These are phyloP conservation scores for Lachancea sp. DNA, from an alignment of 805 yeast species.

Conservation along the genomic window DNA sequence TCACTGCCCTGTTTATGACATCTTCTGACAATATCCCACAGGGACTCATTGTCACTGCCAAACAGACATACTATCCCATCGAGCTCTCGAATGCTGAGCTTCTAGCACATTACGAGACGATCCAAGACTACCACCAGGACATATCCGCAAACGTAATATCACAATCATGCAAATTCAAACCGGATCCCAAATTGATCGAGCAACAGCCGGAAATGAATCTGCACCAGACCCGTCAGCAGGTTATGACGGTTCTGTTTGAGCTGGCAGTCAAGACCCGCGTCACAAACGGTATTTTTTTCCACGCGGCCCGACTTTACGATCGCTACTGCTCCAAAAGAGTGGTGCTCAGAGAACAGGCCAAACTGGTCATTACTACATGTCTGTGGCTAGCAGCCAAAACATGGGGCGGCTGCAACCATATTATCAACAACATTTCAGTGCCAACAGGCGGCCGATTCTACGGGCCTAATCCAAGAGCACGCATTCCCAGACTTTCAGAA, in stretches of 20 bases:
- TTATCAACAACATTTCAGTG: constrained; percentile 43
- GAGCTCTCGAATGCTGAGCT: constrained; percentile 46
- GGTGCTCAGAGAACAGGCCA: constrained; percentile 79
- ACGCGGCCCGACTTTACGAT: constrained; percentile 73
- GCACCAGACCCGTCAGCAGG: constrained; percentile 56
- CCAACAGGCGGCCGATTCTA: constrained; percentile 54
- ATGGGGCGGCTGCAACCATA: constrained; percentile 69
- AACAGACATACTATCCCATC: constrained; percentile 46
- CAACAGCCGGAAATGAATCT: constrained; percentile 85
- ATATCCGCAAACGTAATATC: constrained; percentile 37
- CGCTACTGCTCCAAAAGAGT: constrained; percentile 85
- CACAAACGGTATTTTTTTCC: constrained; percentile 60
- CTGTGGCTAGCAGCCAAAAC: constrained; percentile 88
- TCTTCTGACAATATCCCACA: not conserved
- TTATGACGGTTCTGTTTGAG: constrained; percentile 78
- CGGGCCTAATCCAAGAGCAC: constrained; percentile 68
- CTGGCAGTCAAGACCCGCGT: constrained; percentile 56
- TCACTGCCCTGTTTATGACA: constrained; percentile 1
- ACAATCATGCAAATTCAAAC: constrained; percentile 37
- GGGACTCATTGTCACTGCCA: constrained; percentile 36
- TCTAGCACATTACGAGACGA: constrained; percentile 37
- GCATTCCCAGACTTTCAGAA: constrained; percentile 69
- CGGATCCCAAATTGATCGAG: constrained; percentile 59
- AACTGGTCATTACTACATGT: constrained; percentile 84
- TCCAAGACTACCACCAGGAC: constrained; percentile 50